Base-by-base conservation (phyloP, 495 filamentous ascomycete species). In the Bacidia gigantensis region DNA sequence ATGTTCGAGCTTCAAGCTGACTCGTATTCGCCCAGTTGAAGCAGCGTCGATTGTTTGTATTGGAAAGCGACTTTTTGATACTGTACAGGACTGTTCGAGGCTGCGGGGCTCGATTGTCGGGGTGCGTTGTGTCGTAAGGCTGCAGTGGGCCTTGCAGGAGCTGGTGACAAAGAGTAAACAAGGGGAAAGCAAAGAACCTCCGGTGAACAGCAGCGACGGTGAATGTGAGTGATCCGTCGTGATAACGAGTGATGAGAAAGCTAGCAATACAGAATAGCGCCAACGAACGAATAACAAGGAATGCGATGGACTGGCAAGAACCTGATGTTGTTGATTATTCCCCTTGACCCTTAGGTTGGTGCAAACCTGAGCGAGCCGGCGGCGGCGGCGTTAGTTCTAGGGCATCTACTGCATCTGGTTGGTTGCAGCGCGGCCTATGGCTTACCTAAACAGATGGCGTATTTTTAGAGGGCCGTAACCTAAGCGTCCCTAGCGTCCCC, bases 101-200 rank as follows among this genome's bases (percentile, higher is more conserved):
- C 7, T 14, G 29, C 14, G 14, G 14, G 29, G 29, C 14, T 14
- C 7, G 14, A 14, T 7, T 35, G 14, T 35, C 29, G 29, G 14
- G 14, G 14, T 35, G 29, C 29, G 29, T 7, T 14, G 29, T 7
- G 29, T 14, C 7, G 29, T 35, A 35, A 35, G 29, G 29, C 29
- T 35, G 14, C 29, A 7, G 29, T 35, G 29, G 14, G 29, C 7
- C 5, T 14, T 35, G 29, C 29, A 5, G 41, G 41, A 22, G 41
- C 14, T 22, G 41, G 17, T 17, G 41, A 44, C 41, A 44, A 44
- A 44, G 41, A 22, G 41, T 44, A 44, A 44, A 44, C 41, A 44
- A 44, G 41, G 41, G 20, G 41, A 44, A 44, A 18, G 41, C 20
- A 44, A 17, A 44, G 20, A 44, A 17, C 12, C 20, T 22, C 41